Conservation (phyloP, 148 eudicot species). For the Rhododendron mucronatum region DNA sequence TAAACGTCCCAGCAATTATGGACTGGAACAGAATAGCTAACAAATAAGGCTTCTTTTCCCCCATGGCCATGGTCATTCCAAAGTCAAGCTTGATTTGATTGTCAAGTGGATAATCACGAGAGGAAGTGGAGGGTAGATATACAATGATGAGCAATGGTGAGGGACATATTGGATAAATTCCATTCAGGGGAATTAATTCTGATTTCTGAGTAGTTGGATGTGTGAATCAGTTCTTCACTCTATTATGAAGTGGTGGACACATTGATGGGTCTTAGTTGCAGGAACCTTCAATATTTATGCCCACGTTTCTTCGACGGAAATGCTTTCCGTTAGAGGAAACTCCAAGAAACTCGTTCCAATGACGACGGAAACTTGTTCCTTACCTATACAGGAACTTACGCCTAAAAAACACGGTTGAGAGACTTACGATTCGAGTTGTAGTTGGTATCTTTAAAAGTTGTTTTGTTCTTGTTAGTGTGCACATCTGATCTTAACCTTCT, state of each 20-base stretch:
- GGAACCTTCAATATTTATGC: too few relatives aligned
- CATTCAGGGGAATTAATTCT: not conserved
- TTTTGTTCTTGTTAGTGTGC: too few relatives aligned
- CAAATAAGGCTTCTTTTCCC: slow-evolving; percentile 13
- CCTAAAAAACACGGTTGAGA: too few relatives aligned
- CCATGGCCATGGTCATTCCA: not conserved
- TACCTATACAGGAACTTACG: too few relatives aligned
- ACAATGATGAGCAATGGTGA: not conserved
- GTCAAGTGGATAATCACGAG: not conserved
- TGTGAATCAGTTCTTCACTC: not conserved
- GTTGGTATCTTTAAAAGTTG: too few relatives aligned
- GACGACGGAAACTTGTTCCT: too few relatives aligned
- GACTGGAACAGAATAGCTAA: slow-evolving; percentile 13
- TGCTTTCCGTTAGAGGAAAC: too few relatives aligned
- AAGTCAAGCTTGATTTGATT: not conserved
- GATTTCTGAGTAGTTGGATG: not conserved
- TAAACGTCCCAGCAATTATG: slow-evolving; percentile 18
- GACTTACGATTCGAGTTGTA: too few relatives aligned
- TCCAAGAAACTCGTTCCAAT: too few relatives aligned
- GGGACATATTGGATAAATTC: not conserved
- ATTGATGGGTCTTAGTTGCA: not conserved
- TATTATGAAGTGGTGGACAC: not conserved
- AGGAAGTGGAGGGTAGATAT: not conserved
- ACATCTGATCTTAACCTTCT: too few relatives aligned
- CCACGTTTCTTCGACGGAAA: too few relatives aligned